Percentiles rank a stretch among this genome's conserved stretches.
phyloP scores from a whole-genome alignment of 2,329 filamentous ascomycete genomes.

The Beauveria caledonica region DNA sequence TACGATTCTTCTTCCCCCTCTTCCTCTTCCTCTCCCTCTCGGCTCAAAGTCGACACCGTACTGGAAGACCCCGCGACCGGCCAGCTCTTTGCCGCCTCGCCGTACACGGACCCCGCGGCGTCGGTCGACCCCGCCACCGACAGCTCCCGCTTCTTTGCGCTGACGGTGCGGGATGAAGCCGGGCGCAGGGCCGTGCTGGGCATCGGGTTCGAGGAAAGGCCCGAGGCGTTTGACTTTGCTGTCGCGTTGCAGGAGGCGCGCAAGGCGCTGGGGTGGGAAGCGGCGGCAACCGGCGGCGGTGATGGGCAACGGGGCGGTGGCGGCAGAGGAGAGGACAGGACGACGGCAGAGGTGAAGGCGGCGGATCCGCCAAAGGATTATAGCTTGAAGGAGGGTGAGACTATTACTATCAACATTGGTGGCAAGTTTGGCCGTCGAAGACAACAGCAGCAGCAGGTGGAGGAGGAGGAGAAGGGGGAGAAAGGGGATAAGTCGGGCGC shows the following conservation, averaged over 20 bases:
- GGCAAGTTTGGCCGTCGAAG: constrained; percentile 38
- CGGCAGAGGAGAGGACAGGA: constrained; percentile 29
- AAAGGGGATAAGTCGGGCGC: constrained; percentile 13
- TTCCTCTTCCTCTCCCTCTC: constrained; percentile 14
- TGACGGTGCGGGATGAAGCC: constrained; percentile 67
- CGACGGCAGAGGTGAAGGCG: constrained; percentile 26
- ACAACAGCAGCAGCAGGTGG: constrained; percentile 15
- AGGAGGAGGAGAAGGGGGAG: constrained; percentile 3
- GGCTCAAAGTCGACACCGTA: constrained; percentile 64
- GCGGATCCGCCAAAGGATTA: constrained; percentile 53
- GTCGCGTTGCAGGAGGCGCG: constrained; percentile 72
- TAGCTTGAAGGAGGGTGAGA: constrained; percentile 83
- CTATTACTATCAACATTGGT: constrained; percentile 71
- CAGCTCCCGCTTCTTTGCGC: constrained; percentile 74
- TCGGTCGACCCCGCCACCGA: constrained; percentile 74
- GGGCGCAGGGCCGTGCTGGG: constrained; percentile 73
- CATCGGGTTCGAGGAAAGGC: constrained; percentile 79
- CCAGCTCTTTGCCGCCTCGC: constrained; percentile 74
- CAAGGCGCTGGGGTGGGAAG: constrained; percentile 57
- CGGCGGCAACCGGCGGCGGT: constrained; percentile 15
- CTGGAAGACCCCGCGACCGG: constrained; percentile 68
- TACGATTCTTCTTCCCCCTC: constrained; percentile 31
- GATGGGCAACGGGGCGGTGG: constrained; percentile 25
- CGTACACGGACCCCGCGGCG: constrained; percentile 58
- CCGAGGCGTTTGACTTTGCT: constrained; percentile 78